These are phyloP conservation scores for Melianthus villosus DNA, from an alignment of 441 rosid species.

Conservation along the genomic window DNA sequence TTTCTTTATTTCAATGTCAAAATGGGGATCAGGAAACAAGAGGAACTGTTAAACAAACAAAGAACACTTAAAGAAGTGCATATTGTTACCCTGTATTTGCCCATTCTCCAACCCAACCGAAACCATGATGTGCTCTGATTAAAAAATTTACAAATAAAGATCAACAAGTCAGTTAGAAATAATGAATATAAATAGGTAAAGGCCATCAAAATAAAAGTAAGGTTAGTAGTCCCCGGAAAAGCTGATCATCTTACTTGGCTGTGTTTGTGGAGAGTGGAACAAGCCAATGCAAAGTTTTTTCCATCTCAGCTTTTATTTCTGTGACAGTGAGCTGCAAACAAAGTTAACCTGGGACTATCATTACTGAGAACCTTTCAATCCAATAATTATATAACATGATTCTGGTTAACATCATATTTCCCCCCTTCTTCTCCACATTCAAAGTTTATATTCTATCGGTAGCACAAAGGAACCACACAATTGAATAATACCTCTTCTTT, in stretches of 20 bases:
- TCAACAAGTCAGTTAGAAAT: neutral
- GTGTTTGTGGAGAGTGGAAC: slow-evolving; percentile 89
- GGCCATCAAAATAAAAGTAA: neutral
- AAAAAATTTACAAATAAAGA: slow-evolving; percentile 8
- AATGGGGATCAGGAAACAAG: neutral
- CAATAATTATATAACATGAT: too few relatives aligned
- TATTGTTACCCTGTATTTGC: slow-evolving; percentile 38
- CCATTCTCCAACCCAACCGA: slow-evolving; percentile 75
- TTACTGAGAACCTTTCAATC: too few relatives aligned
- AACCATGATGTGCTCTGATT: slow-evolving; percentile 49
- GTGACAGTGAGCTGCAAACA: slow-evolving; percentile 50
- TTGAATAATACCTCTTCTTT: slow-evolving; percentile 55
- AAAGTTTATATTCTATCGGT: neutral
- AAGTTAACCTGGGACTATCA: too few relatives aligned
- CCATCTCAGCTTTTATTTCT: slow-evolving; percentile 91
- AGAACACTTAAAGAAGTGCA: slow-evolving; percentile 3
- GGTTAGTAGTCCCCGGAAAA: neutral
- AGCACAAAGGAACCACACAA: neutral
- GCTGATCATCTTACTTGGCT: slow-evolving; percentile 47
- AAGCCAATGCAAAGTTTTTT: slow-evolving; percentile 35
- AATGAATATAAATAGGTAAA: neutral
- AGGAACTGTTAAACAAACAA: neutral
- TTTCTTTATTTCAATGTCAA: neutral
- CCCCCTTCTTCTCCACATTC: neutral
- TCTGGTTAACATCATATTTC: too few relatives aligned